phyloP scores from a whole-genome alignment of 2,329 filamentous ascomycete genomes.

The Colletotrichum cereale region DNA sequence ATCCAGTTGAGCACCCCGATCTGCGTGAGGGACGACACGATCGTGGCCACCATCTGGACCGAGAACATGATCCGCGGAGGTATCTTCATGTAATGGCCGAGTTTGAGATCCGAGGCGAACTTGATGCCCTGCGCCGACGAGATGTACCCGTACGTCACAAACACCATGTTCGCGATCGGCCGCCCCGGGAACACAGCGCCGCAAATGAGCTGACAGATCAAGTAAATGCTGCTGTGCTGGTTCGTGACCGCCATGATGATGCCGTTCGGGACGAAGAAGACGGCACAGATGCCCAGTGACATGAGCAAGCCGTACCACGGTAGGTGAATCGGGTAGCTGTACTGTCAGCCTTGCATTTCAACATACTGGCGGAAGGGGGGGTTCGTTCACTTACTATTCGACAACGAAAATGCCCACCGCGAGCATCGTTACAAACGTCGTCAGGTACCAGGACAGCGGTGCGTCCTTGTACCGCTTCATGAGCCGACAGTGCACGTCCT shows the following conservation, averaged over 20 bases:
- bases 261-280: constrained; percentile 91
- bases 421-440: constrained; percentile 81
- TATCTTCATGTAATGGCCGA: constrained; percentile 91
- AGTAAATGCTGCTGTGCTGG: constrained; percentile 87
- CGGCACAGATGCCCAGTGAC: constrained; percentile 79
- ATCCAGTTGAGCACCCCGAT: constrained; percentile 92
- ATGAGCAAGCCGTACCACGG: constrained; percentile 90
- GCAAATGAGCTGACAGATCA: constrained; percentile 88
- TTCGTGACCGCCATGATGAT: constrained; percentile 96
- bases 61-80: constrained; percentile 82
- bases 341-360: constrained; percentile 40
- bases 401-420: constrained; percentile 86
- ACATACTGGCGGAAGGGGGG: not conserved
- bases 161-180: constrained; percentile 93
- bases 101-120: constrained; percentile 87
- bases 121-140: constrained; percentile 91
- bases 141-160: constrained; percentile 92
- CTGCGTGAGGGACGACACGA: constrained; percentile 83
- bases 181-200: constrained; percentile 85
- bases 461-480: constrained; percentile 88
- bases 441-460: constrained; percentile 83
- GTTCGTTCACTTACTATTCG: constrained; percentile 73
- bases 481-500: constrained; percentile 86
- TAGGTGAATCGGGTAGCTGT: constrained; percentile 81
- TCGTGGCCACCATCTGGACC: constrained; percentile 82